A percentile compares a stretch with the other conserved stretches of the same genome.
phyloP scores from a whole-genome alignment of 768 basidiomycete species.

The Tulasnella sp. region DNA sequence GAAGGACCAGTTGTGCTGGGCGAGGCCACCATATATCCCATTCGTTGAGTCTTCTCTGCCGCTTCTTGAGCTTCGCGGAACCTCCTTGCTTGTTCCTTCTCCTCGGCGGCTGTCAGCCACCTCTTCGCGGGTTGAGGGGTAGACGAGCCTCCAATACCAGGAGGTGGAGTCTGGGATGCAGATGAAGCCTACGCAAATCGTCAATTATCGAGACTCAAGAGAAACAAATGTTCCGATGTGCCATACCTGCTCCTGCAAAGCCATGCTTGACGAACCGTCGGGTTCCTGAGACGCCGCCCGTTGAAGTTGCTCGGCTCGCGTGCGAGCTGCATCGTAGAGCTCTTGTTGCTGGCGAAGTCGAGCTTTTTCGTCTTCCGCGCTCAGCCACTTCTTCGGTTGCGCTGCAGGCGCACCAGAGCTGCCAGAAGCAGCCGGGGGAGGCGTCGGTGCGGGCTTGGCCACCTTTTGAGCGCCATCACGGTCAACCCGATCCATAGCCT shows the following conservation, averaged over 20 bases:
- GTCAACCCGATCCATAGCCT: conserved; percentile 14
- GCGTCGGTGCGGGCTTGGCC: neutral
- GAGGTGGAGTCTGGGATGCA: neutral
- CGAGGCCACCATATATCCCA: neutral
- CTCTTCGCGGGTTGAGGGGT: neutral
- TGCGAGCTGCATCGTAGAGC: conserved; percentile 12
- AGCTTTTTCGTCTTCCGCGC: conserved; percentile 70
- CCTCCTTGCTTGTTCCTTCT: conserved; percentile 20
- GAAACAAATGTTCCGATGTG: too few relatives aligned
- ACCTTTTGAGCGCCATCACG: neutral
- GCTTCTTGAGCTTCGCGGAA: conserved; percentile 21
- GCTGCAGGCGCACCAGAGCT: conserved; percentile 5
- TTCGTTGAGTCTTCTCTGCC: conserved; percentile 8
- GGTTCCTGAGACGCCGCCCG: neutral
- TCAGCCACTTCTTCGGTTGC: conserved; percentile 42
- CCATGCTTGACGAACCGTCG: neutral
- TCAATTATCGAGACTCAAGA: neutral
- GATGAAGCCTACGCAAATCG: neutral
- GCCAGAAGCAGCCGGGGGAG: neutral
- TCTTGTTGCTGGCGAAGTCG: conserved; percentile 52
- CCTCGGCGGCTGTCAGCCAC: conserved; percentile 23
- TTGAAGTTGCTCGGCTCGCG: conserved; percentile 1
- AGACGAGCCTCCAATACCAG: neutral
- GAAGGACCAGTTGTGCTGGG: neutral
- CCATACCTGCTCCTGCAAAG: neutral